Conservation (phyloP, 208 protist species). For the Leishmania major region DNA sequence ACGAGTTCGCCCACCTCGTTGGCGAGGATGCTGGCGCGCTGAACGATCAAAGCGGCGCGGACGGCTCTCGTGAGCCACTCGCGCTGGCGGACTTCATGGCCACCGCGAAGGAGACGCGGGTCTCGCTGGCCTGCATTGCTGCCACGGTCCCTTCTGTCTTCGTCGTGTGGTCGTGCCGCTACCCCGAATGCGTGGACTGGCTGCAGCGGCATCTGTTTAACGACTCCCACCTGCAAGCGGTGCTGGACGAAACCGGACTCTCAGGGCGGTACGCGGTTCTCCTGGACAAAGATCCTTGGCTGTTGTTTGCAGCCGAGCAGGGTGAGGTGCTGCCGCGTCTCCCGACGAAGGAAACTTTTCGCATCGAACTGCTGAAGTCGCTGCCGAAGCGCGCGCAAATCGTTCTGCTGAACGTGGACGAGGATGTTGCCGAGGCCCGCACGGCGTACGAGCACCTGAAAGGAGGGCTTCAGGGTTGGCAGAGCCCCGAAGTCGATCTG, state of each 20-base stretch:
- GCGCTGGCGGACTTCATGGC: constrained; percentile 48
- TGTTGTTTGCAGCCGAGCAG: constrained; percentile 53
- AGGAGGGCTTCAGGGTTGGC: constrained; percentile 39
- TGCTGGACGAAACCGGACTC: constrained; percentile 25
- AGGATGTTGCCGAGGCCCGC: constrained; percentile 40
- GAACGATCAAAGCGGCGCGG: background rate
- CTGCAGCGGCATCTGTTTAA: constrained; percentile 73
- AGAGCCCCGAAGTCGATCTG: constrained; percentile 70
- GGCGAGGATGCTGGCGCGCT: background rate
- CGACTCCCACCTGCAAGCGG: constrained; percentile 31
- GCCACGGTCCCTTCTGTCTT: constrained; percentile 72
- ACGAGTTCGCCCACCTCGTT: constrained; percentile 28
- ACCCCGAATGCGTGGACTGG: constrained; percentile 60
- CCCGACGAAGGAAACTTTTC: constrained; percentile 22
- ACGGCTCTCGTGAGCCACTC: background rate
- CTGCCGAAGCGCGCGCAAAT: constrained; percentile 75
- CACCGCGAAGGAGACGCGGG: constrained; percentile 47
- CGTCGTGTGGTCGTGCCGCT: constrained; percentile 73
- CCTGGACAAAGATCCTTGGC: constrained; percentile 71
- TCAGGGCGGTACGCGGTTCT: constrained; percentile 29
- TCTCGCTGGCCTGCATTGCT: constrained; percentile 63
- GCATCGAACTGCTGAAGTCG: constrained; percentile 32
- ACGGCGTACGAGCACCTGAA: constrained; percentile 43
- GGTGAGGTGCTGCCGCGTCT: constrained; percentile 35
- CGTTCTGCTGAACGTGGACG: constrained; percentile 85